A percentile compares a stretch with the other conserved stretches of the same genome.
phyloP scores from a whole-genome alignment of 805 yeast species.

The Metschnikowia gelsemii region DNA sequence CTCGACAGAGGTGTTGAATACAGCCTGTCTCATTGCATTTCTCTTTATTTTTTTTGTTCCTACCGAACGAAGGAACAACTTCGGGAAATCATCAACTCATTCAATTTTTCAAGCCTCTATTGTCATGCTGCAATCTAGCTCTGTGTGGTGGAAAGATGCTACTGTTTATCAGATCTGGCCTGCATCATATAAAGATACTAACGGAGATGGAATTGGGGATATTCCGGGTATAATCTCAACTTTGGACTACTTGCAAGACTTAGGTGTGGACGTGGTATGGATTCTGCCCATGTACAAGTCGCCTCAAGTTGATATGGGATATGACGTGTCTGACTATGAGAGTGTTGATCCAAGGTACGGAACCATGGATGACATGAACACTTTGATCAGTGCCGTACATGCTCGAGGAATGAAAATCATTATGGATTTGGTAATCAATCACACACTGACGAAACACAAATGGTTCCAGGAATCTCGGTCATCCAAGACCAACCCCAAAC shows the following conservation, averaged over 20 bases:
- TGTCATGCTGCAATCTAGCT: neutral
- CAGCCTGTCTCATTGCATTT: too few relatives aligned
- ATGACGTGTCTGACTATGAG: constrained; percentile 54
- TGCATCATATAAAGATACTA: constrained; percentile 55
- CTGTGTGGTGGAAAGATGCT: constrained; percentile 55
- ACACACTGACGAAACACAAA: constrained; percentile 50
- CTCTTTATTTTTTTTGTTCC: too few relatives aligned
- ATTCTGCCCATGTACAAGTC: constrained; percentile 54
- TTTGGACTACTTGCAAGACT: constrained; percentile 46
- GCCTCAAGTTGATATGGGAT: constrained; percentile 62
- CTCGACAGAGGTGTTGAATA: too few relatives aligned
- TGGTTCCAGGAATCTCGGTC: constrained; percentile 57
- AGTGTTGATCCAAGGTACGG: constrained; percentile 51
- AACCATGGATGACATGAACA: constrained; percentile 49
- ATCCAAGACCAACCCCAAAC: constrained; percentile 48
- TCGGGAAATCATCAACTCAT: neutral
- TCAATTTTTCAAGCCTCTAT: neutral
- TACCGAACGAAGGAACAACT: neutral
- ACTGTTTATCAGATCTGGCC: constrained; percentile 58
- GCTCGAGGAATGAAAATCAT: constrained; percentile 50
- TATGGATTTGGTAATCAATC: constrained; percentile 56
- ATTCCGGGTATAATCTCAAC: constrained; percentile 50
- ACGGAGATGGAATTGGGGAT: constrained; percentile 58
- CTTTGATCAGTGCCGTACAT: constrained; percentile 45
- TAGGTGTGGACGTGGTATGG: constrained; percentile 54